Conservation (phyloP, 2,329 filamentous ascomycete genomes). For the Hymenoscyphus salicellus region DNA sequence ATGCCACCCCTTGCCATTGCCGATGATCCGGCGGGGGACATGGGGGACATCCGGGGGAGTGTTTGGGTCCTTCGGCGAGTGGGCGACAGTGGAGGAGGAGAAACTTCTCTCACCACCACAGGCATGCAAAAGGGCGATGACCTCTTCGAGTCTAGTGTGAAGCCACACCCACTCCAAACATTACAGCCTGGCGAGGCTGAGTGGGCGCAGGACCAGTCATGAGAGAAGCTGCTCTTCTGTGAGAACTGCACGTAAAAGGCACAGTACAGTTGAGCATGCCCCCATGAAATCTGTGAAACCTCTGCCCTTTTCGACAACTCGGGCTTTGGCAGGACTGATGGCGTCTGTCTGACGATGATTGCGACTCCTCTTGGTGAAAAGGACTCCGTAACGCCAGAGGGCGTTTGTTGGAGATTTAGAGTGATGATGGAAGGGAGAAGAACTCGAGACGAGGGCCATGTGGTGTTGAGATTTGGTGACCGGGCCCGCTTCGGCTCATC, state of each 20-base stretch:
- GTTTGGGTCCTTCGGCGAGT: not conserved
- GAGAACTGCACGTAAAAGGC: slow-evolving; percentile 9
- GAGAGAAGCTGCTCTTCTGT: not conserved
- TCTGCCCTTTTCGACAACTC: not conserved
- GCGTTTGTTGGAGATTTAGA: not conserved
- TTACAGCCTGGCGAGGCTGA: not conserved
- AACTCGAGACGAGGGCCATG: not conserved
- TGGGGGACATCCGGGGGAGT: not conserved
- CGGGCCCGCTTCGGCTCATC: not conserved
- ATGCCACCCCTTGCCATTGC: not conserved
- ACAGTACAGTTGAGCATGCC: slow-evolving; percentile 2
- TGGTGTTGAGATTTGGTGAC: not conserved
- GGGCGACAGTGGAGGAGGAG: not conserved
- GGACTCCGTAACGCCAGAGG: not conserved
- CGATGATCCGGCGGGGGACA: not conserved
- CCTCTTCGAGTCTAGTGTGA: not conserved
- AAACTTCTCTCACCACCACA: no score
- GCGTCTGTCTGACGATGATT: not conserved
- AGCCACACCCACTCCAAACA: not conserved
- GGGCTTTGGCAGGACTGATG: not conserved
- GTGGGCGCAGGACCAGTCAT: not conserved
- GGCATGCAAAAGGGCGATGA: not conserved
- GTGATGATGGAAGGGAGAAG: not conserved
- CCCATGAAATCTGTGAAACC: slow-evolving; percentile 5
- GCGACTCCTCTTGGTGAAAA: not conserved